Conservation (phyloP, 495 filamentous ascomycete species). For the Neurospora tetrasperma region DNA sequence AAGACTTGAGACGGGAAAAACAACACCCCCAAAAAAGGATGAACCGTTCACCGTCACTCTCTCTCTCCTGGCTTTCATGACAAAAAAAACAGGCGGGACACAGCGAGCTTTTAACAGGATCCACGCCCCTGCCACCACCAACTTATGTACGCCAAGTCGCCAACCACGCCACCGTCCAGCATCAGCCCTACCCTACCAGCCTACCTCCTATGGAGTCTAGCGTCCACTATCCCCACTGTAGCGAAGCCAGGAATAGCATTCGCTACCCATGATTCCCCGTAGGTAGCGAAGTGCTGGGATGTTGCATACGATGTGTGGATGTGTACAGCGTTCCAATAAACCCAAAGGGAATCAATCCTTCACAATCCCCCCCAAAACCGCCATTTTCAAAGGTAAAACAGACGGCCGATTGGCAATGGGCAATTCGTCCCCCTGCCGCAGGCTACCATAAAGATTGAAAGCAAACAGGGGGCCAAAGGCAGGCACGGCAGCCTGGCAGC, state of each 20-base stretch:
- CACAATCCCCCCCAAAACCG: not conserved
- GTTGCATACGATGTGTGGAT: not conserved
- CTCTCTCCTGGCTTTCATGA: not conserved
- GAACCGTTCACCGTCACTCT: not conserved
- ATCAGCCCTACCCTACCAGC: not conserved
- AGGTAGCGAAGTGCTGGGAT: not conserved
- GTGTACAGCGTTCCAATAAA: not conserved
- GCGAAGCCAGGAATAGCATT: not conserved
- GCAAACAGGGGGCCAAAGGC: not conserved
- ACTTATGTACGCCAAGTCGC: not conserved
- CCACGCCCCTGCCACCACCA: no score
- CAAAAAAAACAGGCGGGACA: not conserved
- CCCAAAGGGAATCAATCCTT: not conserved
- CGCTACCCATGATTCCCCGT: not conserved
- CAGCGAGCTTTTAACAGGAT: not conserved
- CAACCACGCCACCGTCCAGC: not conserved
- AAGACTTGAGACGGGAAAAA: not conserved
- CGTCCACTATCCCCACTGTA: not conserved
- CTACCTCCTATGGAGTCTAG: not conserved
- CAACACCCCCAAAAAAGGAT: not conserved
- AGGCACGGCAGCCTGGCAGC: not conserved
- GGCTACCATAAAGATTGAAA: not conserved
- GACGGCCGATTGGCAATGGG: not conserved
- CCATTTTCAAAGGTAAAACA: not conserved
- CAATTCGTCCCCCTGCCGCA: not conserved